phyloP scores from a whole-genome alignment of 2,329 filamentous ascomycete genomes.

The Blumeria graminis region DNA sequence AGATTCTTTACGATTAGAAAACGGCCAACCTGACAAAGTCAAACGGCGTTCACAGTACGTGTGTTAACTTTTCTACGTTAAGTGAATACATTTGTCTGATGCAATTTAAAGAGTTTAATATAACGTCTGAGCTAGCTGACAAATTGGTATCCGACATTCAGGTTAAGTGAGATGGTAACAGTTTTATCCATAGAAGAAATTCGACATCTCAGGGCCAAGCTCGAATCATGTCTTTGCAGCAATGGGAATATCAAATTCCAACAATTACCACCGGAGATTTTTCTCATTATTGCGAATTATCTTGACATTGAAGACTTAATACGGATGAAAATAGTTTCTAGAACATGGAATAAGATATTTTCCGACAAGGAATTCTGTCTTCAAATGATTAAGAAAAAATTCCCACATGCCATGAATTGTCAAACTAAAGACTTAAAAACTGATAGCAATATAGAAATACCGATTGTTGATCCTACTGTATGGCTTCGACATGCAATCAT shows the following conservation, averaged over 20 bases:
- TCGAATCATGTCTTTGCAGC: neutral
- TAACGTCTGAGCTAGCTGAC: neutral
- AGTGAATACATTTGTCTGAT: too few species aligned
- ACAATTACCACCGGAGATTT: conserved; percentile 8
- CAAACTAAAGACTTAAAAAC: neutral
- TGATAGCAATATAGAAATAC: neutral
- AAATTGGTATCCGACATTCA: neutral
- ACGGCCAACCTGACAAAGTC: conserved; percentile 5
- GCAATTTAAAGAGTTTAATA: too few species aligned
- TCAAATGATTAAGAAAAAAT: conserved; percentile 6
- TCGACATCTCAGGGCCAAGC: conserved; percentile 4
- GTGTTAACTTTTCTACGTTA: too few species aligned
- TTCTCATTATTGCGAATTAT: conserved; percentile 5
- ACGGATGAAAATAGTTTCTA: conserved; percentile 8
- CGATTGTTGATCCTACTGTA: neutral
- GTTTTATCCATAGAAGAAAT: conserved; percentile 6
- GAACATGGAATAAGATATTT: conserved; percentile 8
- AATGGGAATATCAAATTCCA: neutral
- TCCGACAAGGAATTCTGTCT: conserved; percentile 5
- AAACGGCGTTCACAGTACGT: conserved; percentile 7
- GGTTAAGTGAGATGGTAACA: conserved; percentile 6
- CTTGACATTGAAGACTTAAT: conserved; percentile 10
- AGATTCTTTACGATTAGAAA: conserved; percentile 4
- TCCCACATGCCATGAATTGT: conserved; percentile 3
- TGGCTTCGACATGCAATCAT: conserved; percentile 2